Evolutionary conservation across 2,329 filamentous ascomycete species (phyloP).

Genomic region (Aureobasidium leucospermi): DNA sequence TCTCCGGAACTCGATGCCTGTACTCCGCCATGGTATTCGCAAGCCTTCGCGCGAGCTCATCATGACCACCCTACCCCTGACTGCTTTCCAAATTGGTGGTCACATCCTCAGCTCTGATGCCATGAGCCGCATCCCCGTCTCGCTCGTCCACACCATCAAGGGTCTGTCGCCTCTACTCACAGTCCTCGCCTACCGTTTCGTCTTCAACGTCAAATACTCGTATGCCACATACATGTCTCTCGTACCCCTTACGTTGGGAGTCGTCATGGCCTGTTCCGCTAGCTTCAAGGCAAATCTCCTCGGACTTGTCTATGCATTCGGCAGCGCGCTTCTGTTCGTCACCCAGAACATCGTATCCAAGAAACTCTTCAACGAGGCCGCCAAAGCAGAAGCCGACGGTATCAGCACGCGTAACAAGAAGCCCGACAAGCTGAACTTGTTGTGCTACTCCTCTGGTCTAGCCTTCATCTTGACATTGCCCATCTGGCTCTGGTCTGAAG

Average conservation of each 20-base stretch:
- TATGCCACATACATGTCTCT: slow-evolving; percentile 70
- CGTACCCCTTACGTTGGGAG: slow-evolving; percentile 82
- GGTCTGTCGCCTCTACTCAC: slow-evolving; percentile 93
- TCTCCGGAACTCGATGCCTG: slow-evolving; percentile 64
- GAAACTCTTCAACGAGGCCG: slow-evolving; percentile 91
- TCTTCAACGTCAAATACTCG: slow-evolving; percentile 85
- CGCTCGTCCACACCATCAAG: slow-evolving; percentile 96
- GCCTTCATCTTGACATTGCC: slow-evolving; percentile 83
- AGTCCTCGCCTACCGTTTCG: slow-evolving; percentile 80
- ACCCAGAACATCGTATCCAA: slow-evolving; percentile 99
- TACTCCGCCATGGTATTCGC: slow-evolving; percentile 76
- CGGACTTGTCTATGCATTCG: slow-evolving; percentile 81
- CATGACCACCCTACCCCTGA: slow-evolving; percentile 79
- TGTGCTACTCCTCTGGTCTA: slow-evolving; percentile 93
- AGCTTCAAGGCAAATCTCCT: slow-evolving; percentile 70
- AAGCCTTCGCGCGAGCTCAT: slow-evolving; percentile 75
- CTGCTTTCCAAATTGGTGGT: slow-evolving; percentile 85
- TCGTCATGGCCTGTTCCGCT: slow-evolving; percentile 91
- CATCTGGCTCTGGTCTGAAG: slow-evolving; percentile 91
- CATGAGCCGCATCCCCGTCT: slow-evolving; percentile 90
- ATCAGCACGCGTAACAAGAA: slow-evolving; percentile 61
- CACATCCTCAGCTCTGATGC: slow-evolving; percentile 92
- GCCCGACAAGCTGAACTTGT: slow-evolving; percentile 89
- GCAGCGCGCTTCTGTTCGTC: slow-evolving; percentile 90
- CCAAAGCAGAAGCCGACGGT: slow-evolving; percentile 70